Conservation (phyloP, 2,329 filamentous ascomycete species). For the Aaosphaeria arxii region DNA sequence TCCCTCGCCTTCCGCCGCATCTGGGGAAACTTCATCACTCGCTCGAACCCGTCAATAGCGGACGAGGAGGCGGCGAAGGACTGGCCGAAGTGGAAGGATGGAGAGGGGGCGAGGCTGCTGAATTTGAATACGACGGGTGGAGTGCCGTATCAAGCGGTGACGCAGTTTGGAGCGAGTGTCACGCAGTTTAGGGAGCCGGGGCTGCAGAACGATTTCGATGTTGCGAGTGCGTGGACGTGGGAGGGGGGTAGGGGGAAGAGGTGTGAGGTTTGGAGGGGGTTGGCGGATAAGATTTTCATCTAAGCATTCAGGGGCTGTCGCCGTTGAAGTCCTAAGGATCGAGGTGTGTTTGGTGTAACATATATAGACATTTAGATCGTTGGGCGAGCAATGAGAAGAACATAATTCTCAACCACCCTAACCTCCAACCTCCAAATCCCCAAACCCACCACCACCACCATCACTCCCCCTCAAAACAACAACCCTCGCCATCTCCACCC, state of each 20-base stretch:
- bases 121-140: slow-evolving; percentile 23
- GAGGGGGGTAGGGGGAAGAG: slow-evolving; percentile 18
- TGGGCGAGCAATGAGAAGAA: no score
- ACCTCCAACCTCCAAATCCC: slow-evolving; percentile 3
- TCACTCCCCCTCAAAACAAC: not conserved
- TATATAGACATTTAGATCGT: no score
- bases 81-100: slow-evolving; percentile 3
- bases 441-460: slow-evolving; percentile 4
- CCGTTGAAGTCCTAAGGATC: no score
- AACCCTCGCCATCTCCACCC: not conserved
- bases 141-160: slow-evolving; percentile 2
- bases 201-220: slow-evolving; percentile 10
- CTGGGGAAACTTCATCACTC: slow-evolving; percentile 16
- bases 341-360: no score
- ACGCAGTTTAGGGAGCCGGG: slow-evolving; percentile 13
- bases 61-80: not conserved
- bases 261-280: slow-evolving; percentile 20
- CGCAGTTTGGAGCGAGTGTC: slow-evolving; percentile 2
- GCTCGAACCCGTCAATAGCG: slow-evolving; percentile 10
- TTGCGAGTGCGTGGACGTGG: slow-evolving; percentile 22
- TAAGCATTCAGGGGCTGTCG: not conserved
- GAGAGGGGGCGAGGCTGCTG: slow-evolving; percentile 1
- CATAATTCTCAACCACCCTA: not conserved
- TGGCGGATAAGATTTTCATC: slow-evolving; percentile 6
- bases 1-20: slow-evolving; percentile 8